Evolutionary conservation across 345 rosid species (phyloP).

Genomic region (Populus ilicifolia): DNA sequence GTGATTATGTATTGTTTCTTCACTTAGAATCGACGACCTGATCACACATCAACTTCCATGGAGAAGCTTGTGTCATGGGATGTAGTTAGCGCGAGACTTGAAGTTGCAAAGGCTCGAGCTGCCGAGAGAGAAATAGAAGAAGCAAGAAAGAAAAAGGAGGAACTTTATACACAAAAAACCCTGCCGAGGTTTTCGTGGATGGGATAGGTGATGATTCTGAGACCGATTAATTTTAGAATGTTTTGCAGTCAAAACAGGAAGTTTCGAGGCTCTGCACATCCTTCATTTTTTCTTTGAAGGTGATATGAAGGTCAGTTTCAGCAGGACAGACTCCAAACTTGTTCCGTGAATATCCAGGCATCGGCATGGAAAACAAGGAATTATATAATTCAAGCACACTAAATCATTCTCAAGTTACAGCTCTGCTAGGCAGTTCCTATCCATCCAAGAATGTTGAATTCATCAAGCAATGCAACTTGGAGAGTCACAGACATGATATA

Average conservation of each 20-base stretch:
- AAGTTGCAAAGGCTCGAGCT: constrained; percentile 57
- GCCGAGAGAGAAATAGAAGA: constrained; percentile 61
- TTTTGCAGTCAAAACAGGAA: neutral
- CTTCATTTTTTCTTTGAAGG: neutral
- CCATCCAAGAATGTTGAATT: neutral
- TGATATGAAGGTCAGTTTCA: neutral
- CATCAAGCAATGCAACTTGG: neutral
- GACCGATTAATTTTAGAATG: neutral
- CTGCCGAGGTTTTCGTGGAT: neutral
- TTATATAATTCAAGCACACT: neutral
- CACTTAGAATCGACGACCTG: constrained; percentile 60
- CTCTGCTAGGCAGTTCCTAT: neutral
- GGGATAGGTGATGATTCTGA: constrained; percentile 6
- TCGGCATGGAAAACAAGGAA: neutral
- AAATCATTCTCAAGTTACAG: neutral
- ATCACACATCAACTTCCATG: constrained; percentile 60
- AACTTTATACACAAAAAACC: neutral
- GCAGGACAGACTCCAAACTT: neutral
- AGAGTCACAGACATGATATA: neutral
- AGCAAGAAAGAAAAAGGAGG: constrained; percentile 32
- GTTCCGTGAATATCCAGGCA: neutral
- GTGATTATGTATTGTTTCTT: neutral
- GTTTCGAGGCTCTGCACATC: neutral
- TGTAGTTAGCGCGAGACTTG: constrained; percentile 63
- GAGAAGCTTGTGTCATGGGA: constrained; percentile 94